phyloP scores from a whole-genome alignment of 768 basidiomycete species.

The Boletus sp. region DNA sequence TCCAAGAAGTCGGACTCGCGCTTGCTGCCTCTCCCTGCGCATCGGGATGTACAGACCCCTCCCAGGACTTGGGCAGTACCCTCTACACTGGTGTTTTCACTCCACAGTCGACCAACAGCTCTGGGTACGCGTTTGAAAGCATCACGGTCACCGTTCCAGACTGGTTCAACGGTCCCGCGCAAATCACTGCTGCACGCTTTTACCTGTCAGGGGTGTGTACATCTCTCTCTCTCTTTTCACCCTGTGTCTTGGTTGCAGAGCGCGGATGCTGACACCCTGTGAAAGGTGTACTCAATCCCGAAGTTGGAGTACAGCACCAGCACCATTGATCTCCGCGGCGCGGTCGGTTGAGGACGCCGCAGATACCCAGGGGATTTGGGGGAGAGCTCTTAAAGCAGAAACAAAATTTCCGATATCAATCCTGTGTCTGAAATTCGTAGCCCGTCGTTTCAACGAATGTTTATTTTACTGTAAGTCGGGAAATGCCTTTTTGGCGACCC shows the following conservation, averaged over 20 bases:
- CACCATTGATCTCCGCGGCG: accelerated
- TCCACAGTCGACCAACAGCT: not conserved
- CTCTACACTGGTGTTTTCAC: not conserved
- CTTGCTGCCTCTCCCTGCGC: not conserved
- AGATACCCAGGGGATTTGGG: not conserved
- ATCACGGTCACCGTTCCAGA: not conserved
- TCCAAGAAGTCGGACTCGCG: slow-evolving; percentile 3
- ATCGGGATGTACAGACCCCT: not conserved
- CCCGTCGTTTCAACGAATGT: not conserved
- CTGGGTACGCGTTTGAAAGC: not conserved
- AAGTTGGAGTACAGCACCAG: not conserved
- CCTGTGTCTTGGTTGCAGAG: not conserved
- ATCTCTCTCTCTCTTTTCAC: not conserved
- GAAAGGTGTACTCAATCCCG: not conserved
- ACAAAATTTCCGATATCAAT: not conserved
- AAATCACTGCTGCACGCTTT: not conserved
- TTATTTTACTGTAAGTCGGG: not conserved
- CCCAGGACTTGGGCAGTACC: not conserved
- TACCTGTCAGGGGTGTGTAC: slow-evolving; percentile 4
- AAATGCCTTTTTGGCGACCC: no score
- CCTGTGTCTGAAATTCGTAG: not conserved
- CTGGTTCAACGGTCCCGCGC: not conserved
- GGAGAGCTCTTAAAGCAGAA: not conserved
- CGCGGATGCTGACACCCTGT: not conserved
- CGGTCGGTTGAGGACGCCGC: not conserved